These are phyloP conservation scores for Harrya chromipes DNA, from an alignment of 768 basidiomycete genomes.

Conservation along the genomic window DNA sequence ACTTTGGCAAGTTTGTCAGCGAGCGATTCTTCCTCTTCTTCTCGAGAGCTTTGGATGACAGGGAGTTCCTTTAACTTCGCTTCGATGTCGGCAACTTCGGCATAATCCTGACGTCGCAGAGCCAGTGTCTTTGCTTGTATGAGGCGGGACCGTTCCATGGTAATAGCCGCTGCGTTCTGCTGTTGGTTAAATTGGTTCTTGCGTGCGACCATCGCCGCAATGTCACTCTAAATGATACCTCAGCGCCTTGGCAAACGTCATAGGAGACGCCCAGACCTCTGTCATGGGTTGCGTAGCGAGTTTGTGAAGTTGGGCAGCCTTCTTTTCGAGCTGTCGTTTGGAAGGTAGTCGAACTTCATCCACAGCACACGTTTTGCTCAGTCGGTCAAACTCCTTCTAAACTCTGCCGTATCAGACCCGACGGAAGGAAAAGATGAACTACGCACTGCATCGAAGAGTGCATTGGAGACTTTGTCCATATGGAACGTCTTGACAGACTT, in stretches of 20 bases:
- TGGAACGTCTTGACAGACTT: conserved; percentile 54
- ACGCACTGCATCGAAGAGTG: conserved; percentile 58
- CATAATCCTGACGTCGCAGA: conserved; percentile 63
- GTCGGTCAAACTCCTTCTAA: conserved; percentile 73
- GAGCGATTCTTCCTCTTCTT: conserved; percentile 31
- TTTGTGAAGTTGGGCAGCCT: conserved; percentile 58
- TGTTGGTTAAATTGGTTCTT: conserved; percentile 47
- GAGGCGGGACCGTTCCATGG: conserved; percentile 65
- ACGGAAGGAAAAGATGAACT: neutral
- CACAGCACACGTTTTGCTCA: conserved; percentile 38
- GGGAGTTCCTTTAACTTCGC: conserved; percentile 56
- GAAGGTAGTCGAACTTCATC: conserved; percentile 69
- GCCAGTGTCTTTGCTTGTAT: conserved; percentile 74
- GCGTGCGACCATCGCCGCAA: conserved; percentile 72
- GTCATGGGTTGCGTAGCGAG: conserved; percentile 64
- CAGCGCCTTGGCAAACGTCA: conserved; percentile 4
- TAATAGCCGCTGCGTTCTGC: conserved; percentile 32
- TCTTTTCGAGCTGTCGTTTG: conserved; percentile 62
- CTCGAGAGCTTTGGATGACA: conserved; percentile 15
- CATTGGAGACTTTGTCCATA: conserved; percentile 90
- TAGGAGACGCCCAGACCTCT: conserved; percentile 52
- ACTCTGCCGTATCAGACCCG: conserved; percentile 9
- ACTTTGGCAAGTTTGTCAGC: conserved; percentile 65
- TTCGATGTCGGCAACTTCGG: conserved; percentile 61
- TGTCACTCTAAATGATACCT: conserved; percentile 59